Base-by-base conservation (phyloP, 225 moss, liverwort and hornwort genomes). In the Straminergon stramineum region DNA sequence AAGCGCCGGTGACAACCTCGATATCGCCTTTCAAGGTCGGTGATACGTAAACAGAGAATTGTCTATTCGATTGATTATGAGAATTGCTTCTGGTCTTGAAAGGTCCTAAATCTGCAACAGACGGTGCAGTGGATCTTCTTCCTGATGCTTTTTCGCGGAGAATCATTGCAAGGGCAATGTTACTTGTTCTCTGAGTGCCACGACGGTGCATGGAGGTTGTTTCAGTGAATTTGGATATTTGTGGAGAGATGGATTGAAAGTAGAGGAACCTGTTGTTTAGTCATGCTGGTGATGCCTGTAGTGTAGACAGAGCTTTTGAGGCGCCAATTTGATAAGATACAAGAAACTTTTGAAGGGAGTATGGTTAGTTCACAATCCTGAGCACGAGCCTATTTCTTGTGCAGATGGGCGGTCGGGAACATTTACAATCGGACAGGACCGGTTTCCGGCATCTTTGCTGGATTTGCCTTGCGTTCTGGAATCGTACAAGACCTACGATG, bases 401-500 rank as follows among this genome's bases (percentile, higher is more conserved):
- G 94, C 95, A 98, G 99, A 99, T 93, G 99, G 92, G 35, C 92
- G 99, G 43, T 95, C 96, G 22, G 99, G 97, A 37, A 93, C 94
- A 3, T 97, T 99, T 78, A 89, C 94, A 31, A 97, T 99, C 45
- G 99, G 99, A 83, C 92, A 91, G 56, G 97, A 99, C 48, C 92
- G 84, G 34, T 97, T 97, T 74, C 99, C 94, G 70, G 97, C 95
- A 61, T 93, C 96, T 10, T 93, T 99, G 84, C 94, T 97, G 68
- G 97, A 99, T 91, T 91, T 99, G 90, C 99, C 99, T 64, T 95
- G 96, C 87, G 99, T 97, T 27, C 74, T 99, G 88, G 99, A 99
- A 75, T 97, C 99, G 11, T 99, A 94, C 91, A 99, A 99, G 92
- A 99, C 99, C 39, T 99, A 99, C 79, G 99, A 99, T 84, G 96